A percentile compares a stretch with the other conserved stretches of the same genome.
Conservation (phyloP, 139 green algal species). For the Limnomonas spitsbergensis region DNA sequence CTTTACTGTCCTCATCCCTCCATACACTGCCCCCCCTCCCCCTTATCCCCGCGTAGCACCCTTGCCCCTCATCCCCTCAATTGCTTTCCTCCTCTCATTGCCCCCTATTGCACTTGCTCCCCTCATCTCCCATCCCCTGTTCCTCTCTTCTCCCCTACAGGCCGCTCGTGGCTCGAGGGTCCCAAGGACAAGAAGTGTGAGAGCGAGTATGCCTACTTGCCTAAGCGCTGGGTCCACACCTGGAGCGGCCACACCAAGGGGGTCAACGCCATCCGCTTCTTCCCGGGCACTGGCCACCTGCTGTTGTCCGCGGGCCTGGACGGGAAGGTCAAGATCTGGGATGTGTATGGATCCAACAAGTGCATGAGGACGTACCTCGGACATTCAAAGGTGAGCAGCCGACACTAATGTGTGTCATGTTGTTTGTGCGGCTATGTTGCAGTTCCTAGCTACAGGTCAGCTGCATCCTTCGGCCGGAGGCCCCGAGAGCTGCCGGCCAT, state of each 20-base stretch:
- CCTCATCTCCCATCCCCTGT: background rate
- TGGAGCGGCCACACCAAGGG: conserved; percentile 90
- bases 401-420: too few species aligned
- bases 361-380: conserved; percentile 96
- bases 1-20: too few species aligned
- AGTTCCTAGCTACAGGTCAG: background rate
- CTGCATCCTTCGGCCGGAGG: too few species aligned
- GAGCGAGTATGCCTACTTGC: conserved; percentile 81
- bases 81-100: too few species aligned
- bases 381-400: conserved; percentile 67
- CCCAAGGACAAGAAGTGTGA: conserved; percentile 43
- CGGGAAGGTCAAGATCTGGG: conserved; percentile 96
- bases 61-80: too few species aligned
- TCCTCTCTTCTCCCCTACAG: background rate
- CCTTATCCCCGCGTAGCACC: too few species aligned
- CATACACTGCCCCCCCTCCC: too few species aligned
- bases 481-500: too few species aligned
- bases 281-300: conserved; percentile 87
- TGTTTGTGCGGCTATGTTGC: background rate
- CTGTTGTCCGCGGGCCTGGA: conserved; percentile 92
- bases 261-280: conserved; percentile 91
- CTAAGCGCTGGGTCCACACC: conserved; percentile 89
- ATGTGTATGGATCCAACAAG: conserved; percentile 78
- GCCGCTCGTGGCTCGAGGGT: conserved; percentile 43
- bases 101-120: too few species aligned